These are phyloP conservation scores for Mycena capillaripes DNA, from an alignment of 768 basidiomycete genomes.

Conservation along the genomic window DNA sequence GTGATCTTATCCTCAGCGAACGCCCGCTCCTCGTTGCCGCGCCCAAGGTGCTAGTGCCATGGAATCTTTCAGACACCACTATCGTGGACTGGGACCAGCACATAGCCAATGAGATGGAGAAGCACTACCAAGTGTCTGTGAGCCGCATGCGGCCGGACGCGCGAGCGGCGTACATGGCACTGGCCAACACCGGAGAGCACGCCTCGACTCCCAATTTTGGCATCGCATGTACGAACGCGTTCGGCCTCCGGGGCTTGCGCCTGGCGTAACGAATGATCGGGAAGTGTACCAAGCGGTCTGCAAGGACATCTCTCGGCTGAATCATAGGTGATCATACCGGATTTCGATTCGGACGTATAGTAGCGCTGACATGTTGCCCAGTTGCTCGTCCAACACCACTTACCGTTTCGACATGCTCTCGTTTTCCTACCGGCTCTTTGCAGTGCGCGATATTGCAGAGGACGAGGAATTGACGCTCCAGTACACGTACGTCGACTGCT, in stretches of 20 bases:
- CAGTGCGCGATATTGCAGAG: slow-evolving; percentile 44
- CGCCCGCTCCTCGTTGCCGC: slow-evolving; percentile 52
- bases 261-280: slow-evolving; percentile 26
- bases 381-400: slow-evolving; percentile 39
- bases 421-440: slow-evolving; percentile 47
- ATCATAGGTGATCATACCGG: slow-evolving; percentile 48
- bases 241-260: slow-evolving; percentile 39
- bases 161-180: slow-evolving; percentile 45
- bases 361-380: neutral
- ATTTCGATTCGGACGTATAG: neutral
- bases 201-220: slow-evolving; percentile 51
- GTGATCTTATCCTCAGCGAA: slow-evolving; percentile 52
- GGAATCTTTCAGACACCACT: neutral
- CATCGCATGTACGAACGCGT: slow-evolving; percentile 50
- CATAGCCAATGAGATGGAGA: slow-evolving; percentile 37
- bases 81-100: neutral
- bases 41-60: slow-evolving; percentile 4
- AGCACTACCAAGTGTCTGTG: slow-evolving; percentile 38
- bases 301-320: slow-evolving; percentile 38
- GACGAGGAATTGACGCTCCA: slow-evolving; percentile 51
- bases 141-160: slow-evolving; percentile 43
- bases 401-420: slow-evolving; percentile 42
- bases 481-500: slow-evolving; percentile 39
- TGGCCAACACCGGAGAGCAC: slow-evolving; percentile 50
- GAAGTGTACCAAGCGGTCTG: slow-evolving; percentile 43